phyloP scores from a whole-genome alignment of 1,284 basidiomycete genomes.

The Ceratobasidium sp. region DNA sequence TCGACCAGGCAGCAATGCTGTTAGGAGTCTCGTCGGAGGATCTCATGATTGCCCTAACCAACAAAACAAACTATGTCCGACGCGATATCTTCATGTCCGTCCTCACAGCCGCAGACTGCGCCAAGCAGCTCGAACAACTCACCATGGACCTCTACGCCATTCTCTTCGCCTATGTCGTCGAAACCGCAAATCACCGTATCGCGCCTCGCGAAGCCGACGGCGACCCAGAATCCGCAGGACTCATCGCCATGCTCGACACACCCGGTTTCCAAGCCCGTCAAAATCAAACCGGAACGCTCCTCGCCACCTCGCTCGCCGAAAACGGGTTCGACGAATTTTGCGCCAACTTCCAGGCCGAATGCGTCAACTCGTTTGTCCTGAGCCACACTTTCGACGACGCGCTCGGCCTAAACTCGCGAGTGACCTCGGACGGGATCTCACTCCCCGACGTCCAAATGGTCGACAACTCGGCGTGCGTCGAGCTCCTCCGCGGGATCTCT shows the following conservation, averaged over 20 bases:
- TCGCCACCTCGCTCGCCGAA: constrained; percentile 81
- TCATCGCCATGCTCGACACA: constrained; percentile 83
- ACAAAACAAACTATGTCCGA: constrained; percentile 87
- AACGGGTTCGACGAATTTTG: constrained; percentile 90
- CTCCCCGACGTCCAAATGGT: constrained; percentile 78
- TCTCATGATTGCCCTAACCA: constrained; percentile 81
- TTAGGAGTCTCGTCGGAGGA: constrained; percentile 85
- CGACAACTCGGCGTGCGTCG: constrained; percentile 87
- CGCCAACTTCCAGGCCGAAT: constrained; percentile 88
- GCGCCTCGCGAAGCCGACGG: constrained; percentile 67
- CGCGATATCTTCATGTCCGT: constrained; percentile 90
- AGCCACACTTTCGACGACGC: constrained; percentile 82
- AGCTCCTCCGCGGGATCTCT: constrained; percentile 85
- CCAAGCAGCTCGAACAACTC: constrained; percentile 82
- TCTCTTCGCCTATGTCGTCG: constrained; percentile 91
- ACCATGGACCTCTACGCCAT: constrained; percentile 91
- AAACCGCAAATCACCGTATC: constrained; percentile 86
- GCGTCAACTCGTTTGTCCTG: constrained; percentile 83
- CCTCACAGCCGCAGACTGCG: constrained; percentile 80
- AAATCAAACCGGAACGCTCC: constrained; percentile 65
- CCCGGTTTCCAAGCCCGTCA: constrained; percentile 84
- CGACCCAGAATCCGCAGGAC: constrained; percentile 65
- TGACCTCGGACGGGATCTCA: constrained; percentile 77
- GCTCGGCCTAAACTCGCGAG: constrained; percentile 73
- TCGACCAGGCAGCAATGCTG: constrained; percentile 79